Conservation (phyloP, 192 early-diverging fungal species). For the Lunasporangiospora selenospora region DNA sequence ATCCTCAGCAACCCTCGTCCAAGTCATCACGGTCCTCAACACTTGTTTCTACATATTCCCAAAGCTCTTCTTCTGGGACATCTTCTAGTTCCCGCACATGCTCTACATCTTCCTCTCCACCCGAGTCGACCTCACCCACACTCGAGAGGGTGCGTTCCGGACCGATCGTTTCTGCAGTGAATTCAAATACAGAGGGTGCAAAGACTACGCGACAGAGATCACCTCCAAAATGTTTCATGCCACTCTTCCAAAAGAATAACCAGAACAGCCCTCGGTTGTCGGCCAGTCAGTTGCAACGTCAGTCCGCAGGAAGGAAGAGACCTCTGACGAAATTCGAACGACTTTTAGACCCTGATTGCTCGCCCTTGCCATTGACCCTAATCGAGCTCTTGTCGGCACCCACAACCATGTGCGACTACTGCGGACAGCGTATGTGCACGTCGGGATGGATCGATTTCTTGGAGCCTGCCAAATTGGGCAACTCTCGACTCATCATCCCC, state of each 20-base stretch:
- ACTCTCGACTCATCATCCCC: slow-evolving; percentile 23
- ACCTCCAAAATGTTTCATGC: too few species aligned
- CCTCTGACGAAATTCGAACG: slow-evolving; percentile 11
- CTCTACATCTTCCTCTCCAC: slow-evolving; percentile 1
- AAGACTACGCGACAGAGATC: too few species aligned
- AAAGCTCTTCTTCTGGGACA: slow-evolving; percentile 8
- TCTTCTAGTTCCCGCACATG: slow-evolving; percentile 17
- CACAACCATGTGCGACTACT: slow-evolving; percentile 30
- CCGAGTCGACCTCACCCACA: background rate
- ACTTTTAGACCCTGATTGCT: slow-evolving; percentile 27
- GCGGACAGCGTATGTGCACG: slow-evolving; percentile 29
- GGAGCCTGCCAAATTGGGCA: slow-evolving; percentile 34
- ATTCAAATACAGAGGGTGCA: too few species aligned
- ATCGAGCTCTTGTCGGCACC: slow-evolving; percentile 19
- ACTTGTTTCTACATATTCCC: slow-evolving; percentile 5
- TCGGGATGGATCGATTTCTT: slow-evolving; percentile 44
- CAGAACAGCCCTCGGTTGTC: too few species aligned
- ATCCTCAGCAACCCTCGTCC: slow-evolving; percentile 6
- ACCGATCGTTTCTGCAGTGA: too few species aligned
- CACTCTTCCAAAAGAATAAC: too few species aligned
- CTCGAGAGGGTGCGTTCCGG: too few species aligned
- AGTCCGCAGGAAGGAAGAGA: too few species aligned
- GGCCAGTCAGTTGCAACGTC: too few species aligned
- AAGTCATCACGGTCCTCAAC: slow-evolving; percentile 25
- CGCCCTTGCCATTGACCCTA: slow-evolving; percentile 14